These are phyloP conservation scores for Hyphodiscus hymeniophilus DNA, from an alignment of 495 filamentous ascomycete genomes.

Conservation along the genomic window DNA sequence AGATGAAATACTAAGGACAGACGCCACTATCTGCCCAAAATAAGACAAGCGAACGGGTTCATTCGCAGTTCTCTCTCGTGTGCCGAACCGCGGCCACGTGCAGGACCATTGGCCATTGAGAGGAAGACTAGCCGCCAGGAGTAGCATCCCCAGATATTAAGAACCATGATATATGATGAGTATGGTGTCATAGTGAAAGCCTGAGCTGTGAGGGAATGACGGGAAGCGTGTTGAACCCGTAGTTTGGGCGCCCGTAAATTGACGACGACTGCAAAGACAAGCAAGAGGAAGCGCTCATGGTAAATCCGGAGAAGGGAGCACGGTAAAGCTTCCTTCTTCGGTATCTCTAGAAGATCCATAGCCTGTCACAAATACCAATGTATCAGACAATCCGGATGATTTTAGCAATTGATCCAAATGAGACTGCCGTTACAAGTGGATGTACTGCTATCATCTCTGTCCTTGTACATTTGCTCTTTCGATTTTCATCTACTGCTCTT, in stretches of 20 bases:
- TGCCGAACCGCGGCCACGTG: slow-evolving; percentile 7
- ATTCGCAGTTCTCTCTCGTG: slow-evolving; percentile 10
- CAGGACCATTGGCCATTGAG: slow-evolving; percentile 6
- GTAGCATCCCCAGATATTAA: neutral
- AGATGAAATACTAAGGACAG: neutral
- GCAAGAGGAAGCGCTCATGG: slow-evolving; percentile 11
- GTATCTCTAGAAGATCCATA: slow-evolving; percentile 12
- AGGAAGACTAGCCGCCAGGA: neutral
- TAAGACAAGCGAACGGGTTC: slow-evolving; percentile 19
- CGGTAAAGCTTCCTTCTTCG: slow-evolving; percentile 16
- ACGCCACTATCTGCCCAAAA: slow-evolving; percentile 4
- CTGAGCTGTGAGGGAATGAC: slow-evolving; percentile 1
- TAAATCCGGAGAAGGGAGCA: slow-evolving; percentile 12
- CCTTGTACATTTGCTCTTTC: neutral
- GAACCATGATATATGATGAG: neutral
- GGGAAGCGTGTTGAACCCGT: slow-evolving; percentile 9
- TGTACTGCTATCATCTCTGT: neutral
- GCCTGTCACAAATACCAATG: neutral
- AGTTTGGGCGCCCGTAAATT: slow-evolving; percentile 2
- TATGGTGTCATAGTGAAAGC: neutral
- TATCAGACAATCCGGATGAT: neutral
- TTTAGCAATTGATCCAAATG: neutral
- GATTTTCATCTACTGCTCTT: neutral
- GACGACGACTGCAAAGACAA: slow-evolving; percentile 9
- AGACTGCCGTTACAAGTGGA: neutral